Evolutionary conservation across 2,329 filamentous ascomycete genomes (phyloP), one percentile per base, ranked within the genome.

Genomic region (Calycina marina): DNA sequence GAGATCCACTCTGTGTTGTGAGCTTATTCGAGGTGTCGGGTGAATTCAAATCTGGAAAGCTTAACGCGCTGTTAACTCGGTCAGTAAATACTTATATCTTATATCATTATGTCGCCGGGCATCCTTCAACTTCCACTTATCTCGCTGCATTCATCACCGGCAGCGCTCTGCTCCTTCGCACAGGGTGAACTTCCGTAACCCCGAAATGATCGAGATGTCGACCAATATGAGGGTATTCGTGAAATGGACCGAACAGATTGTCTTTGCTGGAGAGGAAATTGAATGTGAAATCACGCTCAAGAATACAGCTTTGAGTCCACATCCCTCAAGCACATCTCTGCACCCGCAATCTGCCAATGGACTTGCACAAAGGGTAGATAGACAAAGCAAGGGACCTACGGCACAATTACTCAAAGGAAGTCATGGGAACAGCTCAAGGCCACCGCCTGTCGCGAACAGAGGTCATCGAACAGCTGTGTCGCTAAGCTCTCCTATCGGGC

Each of bases 281-380:
- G 82, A 86, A 60, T 96, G 90, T 59, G 85, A 77, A 45, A 93
- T 98, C 56, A 94, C 83, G 31, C 98, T 98, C 61, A 88, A 80
- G 59, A 98, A 98, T 55, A 69, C 86, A 41, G 49, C 51, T 15
- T 38, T 42, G 15, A 31, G 35, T 15, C 40, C 45, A 20, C 20
- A 33, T 9, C 38, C 45, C 10, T 38, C 45, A 22, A 43, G 38
- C 31, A 30, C 44, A 28, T 44, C 42, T 8, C 29, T 46, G 31
- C 46, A 46, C 37, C 34, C 46, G 25, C 32, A 42, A 18, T 35
- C 36, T 5, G 37, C 40, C 24, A 49, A 50, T 42, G 46, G 45
- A 11, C 38, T 38, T 16, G 30, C 37, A 14, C 31, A 44, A n/a
- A 37, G 38, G 20, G 39, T 35, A 25, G 50, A 51, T 8, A 45